Conservation (phyloP, 1,284 basidiomycete genomes). For the Sanghuangporus sanghuang region DNA sequence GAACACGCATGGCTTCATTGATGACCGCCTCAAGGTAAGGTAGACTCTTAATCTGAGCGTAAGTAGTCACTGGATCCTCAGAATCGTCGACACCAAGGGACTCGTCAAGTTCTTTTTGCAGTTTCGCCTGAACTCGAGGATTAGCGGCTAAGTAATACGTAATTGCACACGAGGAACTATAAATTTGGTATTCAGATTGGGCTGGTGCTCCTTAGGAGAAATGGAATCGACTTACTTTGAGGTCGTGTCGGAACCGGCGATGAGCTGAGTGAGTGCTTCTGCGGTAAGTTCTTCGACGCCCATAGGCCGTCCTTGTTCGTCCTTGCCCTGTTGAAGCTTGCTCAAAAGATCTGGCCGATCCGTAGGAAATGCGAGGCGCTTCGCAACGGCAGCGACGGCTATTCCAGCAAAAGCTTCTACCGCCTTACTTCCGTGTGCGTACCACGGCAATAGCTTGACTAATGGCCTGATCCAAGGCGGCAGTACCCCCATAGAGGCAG, state of each 20-base stretch:
- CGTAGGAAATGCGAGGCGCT: constrained; percentile 14
- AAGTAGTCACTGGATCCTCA: constrained; percentile 43
- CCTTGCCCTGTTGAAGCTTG: constrained; percentile 31
- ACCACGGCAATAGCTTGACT: constrained; percentile 69
- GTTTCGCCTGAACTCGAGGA: constrained; percentile 59
- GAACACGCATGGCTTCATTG: constrained; percentile 76
- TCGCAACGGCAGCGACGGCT: constrained; percentile 59
- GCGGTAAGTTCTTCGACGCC: constrained; percentile 42
- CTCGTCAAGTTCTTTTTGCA: constrained; percentile 80
- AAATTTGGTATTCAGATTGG: not conserved
- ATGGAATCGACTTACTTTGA: constrained; percentile 58
- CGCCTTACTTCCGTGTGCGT: constrained; percentile 50
- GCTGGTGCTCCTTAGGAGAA: not conserved
- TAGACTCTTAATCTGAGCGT: constrained; percentile 61
- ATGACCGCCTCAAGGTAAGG: constrained; percentile 80
- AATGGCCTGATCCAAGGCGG: constrained; percentile 70
- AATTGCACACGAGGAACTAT: constrained; percentile 79
- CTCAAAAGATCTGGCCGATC: constrained; percentile 14
- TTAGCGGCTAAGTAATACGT: constrained; percentile 75
- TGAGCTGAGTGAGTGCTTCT: constrained; percentile 45
- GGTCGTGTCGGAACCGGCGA: constrained; percentile 55
- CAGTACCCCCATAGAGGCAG: constrained; percentile 56
- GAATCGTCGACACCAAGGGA: constrained; percentile 53
- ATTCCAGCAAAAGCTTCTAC: constrained; percentile 49
- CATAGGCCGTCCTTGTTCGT: constrained; percentile 42